Evolutionary conservation across 768 basidiomycete species (phyloP).

Genomic region (Mycena maculata): DNA sequence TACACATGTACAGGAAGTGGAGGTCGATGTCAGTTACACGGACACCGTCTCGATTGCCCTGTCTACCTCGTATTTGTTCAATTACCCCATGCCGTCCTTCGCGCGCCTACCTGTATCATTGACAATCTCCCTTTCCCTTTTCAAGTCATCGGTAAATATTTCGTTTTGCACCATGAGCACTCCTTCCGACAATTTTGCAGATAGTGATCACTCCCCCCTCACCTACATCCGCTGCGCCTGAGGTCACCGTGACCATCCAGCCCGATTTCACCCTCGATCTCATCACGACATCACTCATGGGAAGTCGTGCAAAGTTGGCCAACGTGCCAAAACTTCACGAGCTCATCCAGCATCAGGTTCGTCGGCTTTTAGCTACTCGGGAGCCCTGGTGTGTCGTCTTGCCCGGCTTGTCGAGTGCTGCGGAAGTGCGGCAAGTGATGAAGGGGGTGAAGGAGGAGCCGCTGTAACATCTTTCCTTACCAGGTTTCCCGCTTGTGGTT

Average conservation of each 20-base stretch:
- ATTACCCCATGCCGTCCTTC: constrained; percentile 85
- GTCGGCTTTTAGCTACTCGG: constrained; percentile 67
- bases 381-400: constrained; percentile 76
- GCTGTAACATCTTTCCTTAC: constrained; percentile 12
- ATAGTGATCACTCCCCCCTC: constrained; percentile 73
- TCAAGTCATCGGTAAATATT: constrained; percentile 70
- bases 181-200: constrained; percentile 49
- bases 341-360: constrained; percentile 87
- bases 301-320: constrained; percentile 95
- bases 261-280: constrained; percentile 90
- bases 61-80: constrained; percentile 86
- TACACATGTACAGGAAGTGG: constrained; percentile 79
- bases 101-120: constrained; percentile 86
- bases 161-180: constrained; percentile 13
- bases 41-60: constrained; percentile 87
- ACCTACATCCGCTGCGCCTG: constrained; percentile 63
- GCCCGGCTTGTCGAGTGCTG: constrained; percentile 66
- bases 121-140: constrained; percentile 80
- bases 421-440: constrained; percentile 49
- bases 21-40: constrained; percentile 86
- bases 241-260: constrained; percentile 78
- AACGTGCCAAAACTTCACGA: constrained; percentile 98
- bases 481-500: not conserved
- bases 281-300: constrained; percentile 91
- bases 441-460: constrained; percentile 46